Evolutionary conservation across 352 stramenopile species (phyloP).

Genomic region (Elongisporangium prolatum): DNA sequence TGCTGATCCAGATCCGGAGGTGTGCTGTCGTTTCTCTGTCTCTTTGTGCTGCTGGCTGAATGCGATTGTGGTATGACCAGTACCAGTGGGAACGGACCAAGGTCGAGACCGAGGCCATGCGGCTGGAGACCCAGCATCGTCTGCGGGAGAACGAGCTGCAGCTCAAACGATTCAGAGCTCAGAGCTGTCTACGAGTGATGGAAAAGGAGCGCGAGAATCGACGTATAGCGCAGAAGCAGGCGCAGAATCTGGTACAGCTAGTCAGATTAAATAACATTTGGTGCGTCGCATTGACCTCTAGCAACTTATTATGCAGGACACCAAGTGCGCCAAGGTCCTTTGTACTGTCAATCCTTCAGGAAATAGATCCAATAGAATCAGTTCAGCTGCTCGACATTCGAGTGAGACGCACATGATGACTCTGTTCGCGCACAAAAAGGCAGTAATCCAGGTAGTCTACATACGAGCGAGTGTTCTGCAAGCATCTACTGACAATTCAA

Average conservation of each 20-base stretch:
- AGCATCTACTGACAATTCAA: too few species aligned
- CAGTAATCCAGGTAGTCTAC: slow-evolving; percentile 14
- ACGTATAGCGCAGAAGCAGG: slow-evolving; percentile 6
- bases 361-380: neutral
- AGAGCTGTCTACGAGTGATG: slow-evolving; percentile 54
- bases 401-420: slow-evolving; percentile 10
- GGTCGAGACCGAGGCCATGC: slow-evolving; percentile 30
- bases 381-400: slow-evolving; percentile 2
- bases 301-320: slow-evolving; percentile 15
- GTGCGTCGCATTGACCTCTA: neutral
- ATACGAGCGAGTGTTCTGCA: neutral
- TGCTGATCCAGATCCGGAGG: neutral
- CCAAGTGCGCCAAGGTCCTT: slow-evolving; percentile 33
- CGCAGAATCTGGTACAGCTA: slow-evolving; percentile 13
- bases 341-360: slow-evolving; percentile 11
- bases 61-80: neutral
- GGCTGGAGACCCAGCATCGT: slow-evolving; percentile 24
- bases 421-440: slow-evolving; percentile 13
- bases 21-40: neutral
- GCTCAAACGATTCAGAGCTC: slow-evolving; percentile 51
- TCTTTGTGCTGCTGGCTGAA: neutral
- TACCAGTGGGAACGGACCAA: slow-evolving; percentile 3
- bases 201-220: slow-evolving; percentile 37
- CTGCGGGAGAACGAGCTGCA: slow-evolving; percentile 30
- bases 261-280: neutral